Evolutionary conservation across 2,329 filamentous ascomycete species (phyloP).

Genomic region (Cyanodermella asteris): DNA sequence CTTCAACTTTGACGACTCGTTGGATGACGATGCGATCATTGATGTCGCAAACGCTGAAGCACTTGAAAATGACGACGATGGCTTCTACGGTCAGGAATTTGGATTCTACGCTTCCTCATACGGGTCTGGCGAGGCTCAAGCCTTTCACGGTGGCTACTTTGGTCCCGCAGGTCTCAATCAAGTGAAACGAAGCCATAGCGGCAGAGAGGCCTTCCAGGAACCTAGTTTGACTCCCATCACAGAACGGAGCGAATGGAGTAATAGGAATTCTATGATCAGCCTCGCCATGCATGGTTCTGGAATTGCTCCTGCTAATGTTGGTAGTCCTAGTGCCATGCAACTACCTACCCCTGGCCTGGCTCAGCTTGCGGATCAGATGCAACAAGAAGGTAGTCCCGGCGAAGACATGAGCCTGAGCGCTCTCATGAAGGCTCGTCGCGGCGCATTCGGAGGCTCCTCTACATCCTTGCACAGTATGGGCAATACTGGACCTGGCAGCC

Average conservation of each 20-base stretch:
- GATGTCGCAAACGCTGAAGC: conserved; percentile 88
- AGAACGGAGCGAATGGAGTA: conserved; percentile 86
- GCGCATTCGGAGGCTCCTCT: conserved; percentile 64
- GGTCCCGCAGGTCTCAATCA: conserved; percentile 47
- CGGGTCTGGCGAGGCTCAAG: conserved; percentile 30
- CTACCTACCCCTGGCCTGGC: conserved; percentile 47
- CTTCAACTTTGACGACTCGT: conserved; percentile 36
- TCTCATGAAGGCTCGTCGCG: conserved; percentile 48
- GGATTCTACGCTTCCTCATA: conserved; percentile 59
- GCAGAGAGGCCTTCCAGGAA: conserved; percentile 53
- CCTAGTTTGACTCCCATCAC: conserved; percentile 92
- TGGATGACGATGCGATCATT: conserved; percentile 76
- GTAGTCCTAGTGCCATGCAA: too few species aligned
- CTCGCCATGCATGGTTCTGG: conserved; percentile 33
- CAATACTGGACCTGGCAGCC: conserved; percentile 14
- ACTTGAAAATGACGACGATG: conserved; percentile 75
- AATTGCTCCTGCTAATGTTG: conserved; percentile 18
- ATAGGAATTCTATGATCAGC: conserved; percentile 74
- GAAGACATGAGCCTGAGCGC: conserved; percentile 52
- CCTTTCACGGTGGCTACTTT: conserved; percentile 73
- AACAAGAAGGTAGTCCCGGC: conserved; percentile 31
- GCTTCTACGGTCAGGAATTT: conserved; percentile 91
- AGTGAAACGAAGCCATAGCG: conserved; percentile 45
- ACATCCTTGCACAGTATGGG: conserved; percentile 40
- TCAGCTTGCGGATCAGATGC: conserved; percentile 45